Evolutionary conservation across 2,329 filamentous ascomycete genomes (phyloP), one percentile per base, ranked within the genome.

Genomic region (Penicillium sp.): DNA sequence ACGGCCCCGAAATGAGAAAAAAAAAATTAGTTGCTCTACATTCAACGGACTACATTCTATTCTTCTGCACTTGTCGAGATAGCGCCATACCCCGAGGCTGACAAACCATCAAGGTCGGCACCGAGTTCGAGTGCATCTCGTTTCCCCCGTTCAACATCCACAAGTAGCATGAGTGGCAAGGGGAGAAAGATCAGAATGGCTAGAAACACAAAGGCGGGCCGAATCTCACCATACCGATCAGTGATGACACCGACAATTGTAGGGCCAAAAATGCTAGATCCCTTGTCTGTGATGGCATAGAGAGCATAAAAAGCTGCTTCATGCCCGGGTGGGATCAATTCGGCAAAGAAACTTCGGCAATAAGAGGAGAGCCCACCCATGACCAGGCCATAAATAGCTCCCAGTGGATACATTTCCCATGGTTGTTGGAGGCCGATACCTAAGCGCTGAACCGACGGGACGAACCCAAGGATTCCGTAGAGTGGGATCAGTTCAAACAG

Each of bases 221-320:
- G 83, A 57, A 95, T 93, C 65, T 90, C 87, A 5, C 90, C 90
- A 27, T 88, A 89, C 50, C 80, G 85, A 74, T 98, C 93, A 13
- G 95, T 96, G 63, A 99, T 96, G 13, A 87, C 86, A 1, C 93
- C 95, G 0, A 99, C 95, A 70, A 99, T 93, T 0, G 91, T 90
- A 0, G 95, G 95, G 0, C 95, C 95, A 74, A 99, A 97, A 2
- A 98, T 82, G 70, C 90, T 96, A 22, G 90, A 95, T 1, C 93
- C 93, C 75, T 99, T 99, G 74, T 99, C 95, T 1, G 95, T 98
- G 62, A 98, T 97, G 35, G 95, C 95, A 71, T 98, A 99, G 1
- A 99, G 81, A 0, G 93, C 93, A 71, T 96, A 99, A 71, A 99
- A 99, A 0, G 93, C 93, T 0, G 95, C 93, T 76, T 99, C 95